phyloP scores from a whole-genome alignment of 345 rosid genomes.

The Populus euphratica region DNA sequence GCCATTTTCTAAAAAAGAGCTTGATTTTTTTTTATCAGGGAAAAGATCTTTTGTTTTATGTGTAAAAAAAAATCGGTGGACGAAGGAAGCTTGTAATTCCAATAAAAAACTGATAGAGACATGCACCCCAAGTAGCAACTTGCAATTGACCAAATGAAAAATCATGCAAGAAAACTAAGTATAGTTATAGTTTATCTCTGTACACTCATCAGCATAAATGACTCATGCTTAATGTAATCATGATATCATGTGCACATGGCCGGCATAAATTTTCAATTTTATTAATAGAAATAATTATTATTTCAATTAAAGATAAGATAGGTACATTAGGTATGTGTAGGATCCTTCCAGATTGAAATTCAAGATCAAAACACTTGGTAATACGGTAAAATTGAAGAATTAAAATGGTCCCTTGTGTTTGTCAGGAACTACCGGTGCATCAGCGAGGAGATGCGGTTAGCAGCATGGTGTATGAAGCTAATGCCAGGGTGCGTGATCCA shows the following conservation, averaged over 20 bases:
- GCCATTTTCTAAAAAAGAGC: background rate
- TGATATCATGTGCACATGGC: background rate
- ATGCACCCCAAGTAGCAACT: background rate
- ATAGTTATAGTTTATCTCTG: background rate
- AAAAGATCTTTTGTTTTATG: background rate
- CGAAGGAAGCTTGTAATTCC: background rate
- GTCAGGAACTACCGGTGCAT: slow-evolving; percentile 59
- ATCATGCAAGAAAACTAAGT: background rate
- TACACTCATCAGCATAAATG: background rate
- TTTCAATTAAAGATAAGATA: background rate
- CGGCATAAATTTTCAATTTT: background rate
- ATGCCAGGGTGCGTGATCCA: slow-evolving; percentile 80
- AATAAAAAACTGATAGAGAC: slow-evolving; percentile 15
- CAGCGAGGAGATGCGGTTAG: slow-evolving; percentile 89
- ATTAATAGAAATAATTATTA: too few relatives aligned
- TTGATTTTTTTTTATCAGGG: background rate
- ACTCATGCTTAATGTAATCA: background rate
- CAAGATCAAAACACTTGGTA: too few relatives aligned
- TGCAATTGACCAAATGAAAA: background rate
- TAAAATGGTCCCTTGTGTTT: background rate
- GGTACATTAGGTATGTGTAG: too few relatives aligned
- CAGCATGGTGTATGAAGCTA: slow-evolving; percentile 89
- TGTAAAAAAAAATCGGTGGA: background rate
- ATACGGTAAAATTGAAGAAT: too few relatives aligned
- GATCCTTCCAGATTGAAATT: too few relatives aligned